Conservation (phyloP, 331 rosid species). For the Pyrus hybrid region DNA sequence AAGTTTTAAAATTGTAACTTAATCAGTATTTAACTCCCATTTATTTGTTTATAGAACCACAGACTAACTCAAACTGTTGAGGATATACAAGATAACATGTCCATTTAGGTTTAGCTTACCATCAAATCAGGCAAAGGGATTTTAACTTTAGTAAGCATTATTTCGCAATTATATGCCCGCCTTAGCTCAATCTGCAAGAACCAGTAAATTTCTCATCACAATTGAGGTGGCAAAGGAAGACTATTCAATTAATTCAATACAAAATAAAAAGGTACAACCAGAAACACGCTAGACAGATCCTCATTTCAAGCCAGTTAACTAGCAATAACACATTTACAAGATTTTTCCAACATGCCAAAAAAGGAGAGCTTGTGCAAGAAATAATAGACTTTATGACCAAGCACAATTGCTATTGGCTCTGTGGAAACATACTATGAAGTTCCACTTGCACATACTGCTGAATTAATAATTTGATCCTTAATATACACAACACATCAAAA, state of each 20-base stretch:
- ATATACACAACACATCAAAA: neutral
- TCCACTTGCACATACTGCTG: neutral
- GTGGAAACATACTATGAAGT: neutral
- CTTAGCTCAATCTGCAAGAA: slow-evolving; percentile 88
- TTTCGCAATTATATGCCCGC: slow-evolving; percentile 96
- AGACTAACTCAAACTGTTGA: slow-evolving; percentile 16
- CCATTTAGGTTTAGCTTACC: slow-evolving; percentile 48
- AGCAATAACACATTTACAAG: neutral
- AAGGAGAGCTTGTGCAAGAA: neutral
- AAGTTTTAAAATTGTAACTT: neutral
- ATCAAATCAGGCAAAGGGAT: slow-evolving; percentile 84
- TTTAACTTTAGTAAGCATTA: slow-evolving; percentile 96
- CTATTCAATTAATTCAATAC: neutral
- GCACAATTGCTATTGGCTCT: neutral
- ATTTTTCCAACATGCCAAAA: neutral
- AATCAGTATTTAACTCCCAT: neutral
- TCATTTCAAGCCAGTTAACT: slow-evolving; percentile 1
- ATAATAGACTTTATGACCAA: neutral
- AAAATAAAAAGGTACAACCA: neutral
- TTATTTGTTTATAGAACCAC: neutral
- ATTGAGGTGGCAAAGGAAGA: neutral
- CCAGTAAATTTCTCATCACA: slow-evolving; percentile 5
- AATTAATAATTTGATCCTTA: neutral
- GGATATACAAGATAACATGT: neutral
- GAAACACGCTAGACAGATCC: neutral